Evolutionary conservation across 768 basidiomycete species (phyloP), one percentile per base, ranked within the genome.

Genomic region (Boletus eberwhitei): DNA sequence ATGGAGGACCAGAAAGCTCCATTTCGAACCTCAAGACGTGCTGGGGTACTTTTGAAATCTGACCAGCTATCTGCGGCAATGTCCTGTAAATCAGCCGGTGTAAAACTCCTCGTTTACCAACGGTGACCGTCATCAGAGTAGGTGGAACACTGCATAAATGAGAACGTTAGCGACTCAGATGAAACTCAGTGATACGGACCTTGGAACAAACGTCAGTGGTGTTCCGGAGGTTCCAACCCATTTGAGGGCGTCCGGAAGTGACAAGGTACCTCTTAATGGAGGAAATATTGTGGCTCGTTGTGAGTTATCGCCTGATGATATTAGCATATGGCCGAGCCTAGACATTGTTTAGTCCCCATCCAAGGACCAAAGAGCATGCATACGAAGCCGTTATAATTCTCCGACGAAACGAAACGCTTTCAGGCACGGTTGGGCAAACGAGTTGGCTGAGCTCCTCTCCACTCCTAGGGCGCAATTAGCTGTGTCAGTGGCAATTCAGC

Each of bases 251-350:
- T 79, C 73, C 14, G 67, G 60, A 53, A 82, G 72, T 24, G 74
- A 58, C 41, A 68, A 69, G 6, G 68, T 59, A 12, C 79, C 80
- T 40, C 67, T 62, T 14, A 86, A 60, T 11, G 84, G 84, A 26
- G 84, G 79, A 21, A 68, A 62, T 24, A 86, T 72, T 14, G 68
- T 74, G 8, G 67, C 58, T 35, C 67, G 73, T 48, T 72, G 69
- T 37, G 68, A 69, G 34, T 64, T 50, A n/a, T 70, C 60, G 8
- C 66, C 53, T 3, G 77, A 70, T 13, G 73, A 71, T 49, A 85
- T 67, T n/a, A 89, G 70, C 14, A 86, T 50, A 62, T 89, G 85
- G 0, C 87, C 87, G 35, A 82, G 64, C 32, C 87, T 89, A 48
- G 41, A 41, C 21, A 22, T 38, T 36, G 32, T 53, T 52, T 19